phyloP scores from a whole-genome alignment of 129 eudicot species.

The Centrapalus pauciflorus region DNA sequence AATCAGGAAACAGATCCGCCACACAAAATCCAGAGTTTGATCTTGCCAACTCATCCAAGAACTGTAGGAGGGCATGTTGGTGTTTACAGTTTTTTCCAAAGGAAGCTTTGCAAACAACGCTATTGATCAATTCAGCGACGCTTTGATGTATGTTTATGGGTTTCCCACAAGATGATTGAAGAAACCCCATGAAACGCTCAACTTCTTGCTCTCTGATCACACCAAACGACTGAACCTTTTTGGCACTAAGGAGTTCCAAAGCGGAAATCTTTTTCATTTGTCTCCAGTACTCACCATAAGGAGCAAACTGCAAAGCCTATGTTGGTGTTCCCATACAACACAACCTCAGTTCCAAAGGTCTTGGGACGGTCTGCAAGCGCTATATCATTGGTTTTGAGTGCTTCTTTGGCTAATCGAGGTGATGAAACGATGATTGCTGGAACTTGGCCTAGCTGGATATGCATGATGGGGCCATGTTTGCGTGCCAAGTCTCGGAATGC shows the following conservation, averaged over 20 bases:
- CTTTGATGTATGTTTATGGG: not conserved
- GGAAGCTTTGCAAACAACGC: not conserved
- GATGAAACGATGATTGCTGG: constrained; percentile 1
- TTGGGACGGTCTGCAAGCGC: constrained; percentile 8
- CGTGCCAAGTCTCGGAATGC: constrained; percentile 9
- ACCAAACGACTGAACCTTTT: constrained; percentile 9
- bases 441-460: constrained; percentile 13
- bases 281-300: constrained; percentile 14
- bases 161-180: not conserved
- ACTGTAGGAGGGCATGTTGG: not conserved
- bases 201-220: not conserved
- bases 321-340: not conserved
- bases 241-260: constrained; percentile 10
- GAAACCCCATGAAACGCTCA: not conserved
- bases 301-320: not conserved
- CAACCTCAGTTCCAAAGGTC: not conserved
- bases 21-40: constrained; percentile 2
- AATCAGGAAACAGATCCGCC: constrained; percentile 20
- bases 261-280: constrained; percentile 10
- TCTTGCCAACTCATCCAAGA: not conserved
- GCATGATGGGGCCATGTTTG: constrained; percentile 22
- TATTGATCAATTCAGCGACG: not conserved
- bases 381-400: constrained; percentile 5
- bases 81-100: constrained; percentile 13
- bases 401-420: constrained; percentile 7